Evolutionary conservation across 2,329 filamentous ascomycete genomes (phyloP).

Genomic region (Salinomyces thailandicus): DNA sequence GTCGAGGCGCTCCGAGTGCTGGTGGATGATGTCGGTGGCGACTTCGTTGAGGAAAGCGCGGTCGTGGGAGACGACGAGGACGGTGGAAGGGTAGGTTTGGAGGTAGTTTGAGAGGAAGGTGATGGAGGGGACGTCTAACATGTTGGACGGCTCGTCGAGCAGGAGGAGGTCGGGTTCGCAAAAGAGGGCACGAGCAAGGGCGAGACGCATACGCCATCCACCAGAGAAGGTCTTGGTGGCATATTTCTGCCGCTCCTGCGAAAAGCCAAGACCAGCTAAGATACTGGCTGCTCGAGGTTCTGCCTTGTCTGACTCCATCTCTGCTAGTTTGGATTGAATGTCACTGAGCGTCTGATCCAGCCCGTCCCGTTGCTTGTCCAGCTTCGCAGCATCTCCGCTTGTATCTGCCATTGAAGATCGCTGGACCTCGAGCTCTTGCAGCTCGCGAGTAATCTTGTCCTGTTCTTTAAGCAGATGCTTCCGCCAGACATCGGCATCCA

Average conservation of each 20-base stretch:
- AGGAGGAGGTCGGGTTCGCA: conserved; percentile 93
- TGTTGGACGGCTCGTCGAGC: conserved; percentile 98
- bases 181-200: conserved; percentile 87
- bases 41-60: conserved; percentile 97
- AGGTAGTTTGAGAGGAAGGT: conserved; percentile 96
- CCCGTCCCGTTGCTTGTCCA: conserved; percentile 81
- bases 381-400: conserved; percentile 71
- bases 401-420: conserved; percentile 78
- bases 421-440: conserved; percentile 67
- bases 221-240: conserved; percentile 97
- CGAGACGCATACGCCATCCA: conserved; percentile 98
- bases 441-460: conserved; percentile 66
- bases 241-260: conserved; percentile 78
- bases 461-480: conserved; percentile 90
- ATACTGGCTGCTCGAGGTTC: conserved; percentile 93
- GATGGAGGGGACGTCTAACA: conserved; percentile 99
- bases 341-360: conserved; percentile 85
- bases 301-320: conserved; percentile 99
- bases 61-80: conserved; percentile 96
- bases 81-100: conserved; percentile 84
- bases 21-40: conserved; percentile 97
- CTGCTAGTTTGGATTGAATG: conserved; percentile 79
- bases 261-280: conserved; percentile 93
- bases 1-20: conserved; percentile 91
- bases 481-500: conserved; percentile 97